Evolutionary conservation across 306 rosid species (phyloP), one percentile per base, ranked within the genome.

Genomic region (Pterocarpus santalinus): DNA sequence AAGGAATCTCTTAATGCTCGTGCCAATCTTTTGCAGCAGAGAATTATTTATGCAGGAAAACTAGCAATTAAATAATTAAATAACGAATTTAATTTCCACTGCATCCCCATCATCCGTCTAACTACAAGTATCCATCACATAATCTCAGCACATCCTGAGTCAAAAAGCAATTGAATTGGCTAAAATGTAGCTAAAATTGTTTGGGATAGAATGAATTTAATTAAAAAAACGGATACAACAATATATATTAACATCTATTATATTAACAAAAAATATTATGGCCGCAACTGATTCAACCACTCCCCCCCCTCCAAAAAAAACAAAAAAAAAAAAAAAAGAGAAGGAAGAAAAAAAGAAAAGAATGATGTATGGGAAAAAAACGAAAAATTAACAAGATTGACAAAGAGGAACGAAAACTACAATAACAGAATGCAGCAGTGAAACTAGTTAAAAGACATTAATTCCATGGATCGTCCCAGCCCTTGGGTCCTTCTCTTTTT

Each of bases 391-490:
- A 58, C 56, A 53, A 43, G 7, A 75, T 57, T 38, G 72, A 78
- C 30, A 36, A 55, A 63, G 41, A 39, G 66, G 41, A 66, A 80
- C 15, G 43, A 51, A 81, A 49, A 56, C 47, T 57, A 66, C 22
- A 76, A 70, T 47, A 68, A 73, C 34, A 8, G 66, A 51, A 44
- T 58, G 41, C 64, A 79, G 36, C 5, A 70, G 71, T 15, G 55
- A 35, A 65, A 66, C 35, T 34, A 35, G 57, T 39, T 53, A 32
- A 39, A 17, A 76, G 63, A n/a, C 38, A 69, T 83, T 81, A 96
- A 87, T 80, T 85, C 99, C 99, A 96, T 2, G 99, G 99, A 79
- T 96, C 99, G 80, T 96, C 98, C 99, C 99, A 96, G 36, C 98
- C 98, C 74, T 87, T 96, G 49, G 98, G 99, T 68, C 94, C 98